Conservation (phyloP, 2,329 filamentous ascomycete genomes). For the Tolypocladium amazonense region DNA sequence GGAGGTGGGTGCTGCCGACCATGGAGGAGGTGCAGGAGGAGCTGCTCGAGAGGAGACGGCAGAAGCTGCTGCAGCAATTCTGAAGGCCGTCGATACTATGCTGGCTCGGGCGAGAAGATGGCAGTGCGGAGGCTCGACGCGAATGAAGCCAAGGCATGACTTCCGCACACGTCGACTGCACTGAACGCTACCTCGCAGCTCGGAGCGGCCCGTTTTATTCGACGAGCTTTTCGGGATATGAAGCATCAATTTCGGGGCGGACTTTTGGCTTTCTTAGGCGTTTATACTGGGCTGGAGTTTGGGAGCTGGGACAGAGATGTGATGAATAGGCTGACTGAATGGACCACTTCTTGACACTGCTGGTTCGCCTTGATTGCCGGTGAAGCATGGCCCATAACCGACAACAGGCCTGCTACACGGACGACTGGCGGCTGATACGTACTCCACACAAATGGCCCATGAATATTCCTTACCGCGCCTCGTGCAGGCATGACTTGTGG, state of each 20-base stretch:
- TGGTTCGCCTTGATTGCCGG: neutral
- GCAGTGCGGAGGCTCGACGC: too few relatives aligned
- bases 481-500: neutral
- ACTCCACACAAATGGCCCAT: neutral
- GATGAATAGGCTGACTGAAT: neutral
- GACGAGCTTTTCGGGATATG: neutral
- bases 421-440: too few relatives aligned
- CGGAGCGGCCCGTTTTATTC: too few relatives aligned
- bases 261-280: neutral
- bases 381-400: neutral
- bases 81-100: slow-evolving; percentile 10
- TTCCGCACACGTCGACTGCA: neutral
- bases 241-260: neutral
- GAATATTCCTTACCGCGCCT: neutral
- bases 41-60: slow-evolving; percentile 73
- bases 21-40: slow-evolving; percentile 91
- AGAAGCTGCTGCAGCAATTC: slow-evolving; percentile 76
- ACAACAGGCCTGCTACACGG: too few relatives aligned
- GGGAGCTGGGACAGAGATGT: neutral
- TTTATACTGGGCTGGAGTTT: neutral
- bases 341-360: neutral
- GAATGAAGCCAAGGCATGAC: too few relatives aligned
- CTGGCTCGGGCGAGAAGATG: too few relatives aligned
- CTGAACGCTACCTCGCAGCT: neutral
- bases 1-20: slow-evolving; percentile 73